Percentiles rank a stretch among this genome's conserved stretches.
Conservation (phyloP, 1,139 yeast genomes). For the Suhomyces bribrorum region DNA sequence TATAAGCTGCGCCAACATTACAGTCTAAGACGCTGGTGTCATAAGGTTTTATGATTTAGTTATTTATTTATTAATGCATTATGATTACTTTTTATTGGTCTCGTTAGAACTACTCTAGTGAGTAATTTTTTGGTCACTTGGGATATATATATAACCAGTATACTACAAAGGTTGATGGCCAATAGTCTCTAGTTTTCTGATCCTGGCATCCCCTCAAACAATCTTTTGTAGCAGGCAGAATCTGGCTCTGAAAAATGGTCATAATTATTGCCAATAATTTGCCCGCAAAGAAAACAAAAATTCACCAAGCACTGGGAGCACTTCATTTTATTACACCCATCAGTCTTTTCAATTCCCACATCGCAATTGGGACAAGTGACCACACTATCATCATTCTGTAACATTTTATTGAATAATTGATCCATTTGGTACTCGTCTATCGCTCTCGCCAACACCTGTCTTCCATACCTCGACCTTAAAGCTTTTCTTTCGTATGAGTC, state of each 20-base stretch:
- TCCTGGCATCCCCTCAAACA: slow-evolving; percentile 60
- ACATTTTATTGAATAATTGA: slow-evolving; percentile 45
- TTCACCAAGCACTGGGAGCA: slow-evolving; percentile 52
- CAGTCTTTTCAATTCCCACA: slow-evolving; percentile 55
- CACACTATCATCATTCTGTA: slow-evolving; percentile 42
- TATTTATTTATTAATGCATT: not conserved
- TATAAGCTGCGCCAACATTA: too few species aligned
- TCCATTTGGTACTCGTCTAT: slow-evolving; percentile 52
- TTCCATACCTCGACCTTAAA: slow-evolving; percentile 55
- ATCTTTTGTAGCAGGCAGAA: slow-evolving; percentile 50
- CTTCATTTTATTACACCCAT: slow-evolving; percentile 71
- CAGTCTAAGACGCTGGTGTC: too few species aligned
- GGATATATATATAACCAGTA: too few species aligned
- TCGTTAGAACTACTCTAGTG: too few species aligned
- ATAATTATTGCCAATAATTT: slow-evolving; percentile 40
- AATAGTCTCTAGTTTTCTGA: too few species aligned
- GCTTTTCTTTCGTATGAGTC: slow-evolving; percentile 33
- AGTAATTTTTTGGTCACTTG: too few species aligned
- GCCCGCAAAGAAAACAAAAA: slow-evolving; percentile 63
- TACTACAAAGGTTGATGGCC: too few species aligned
- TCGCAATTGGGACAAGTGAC: slow-evolving; percentile 58
- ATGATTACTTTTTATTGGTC: too few species aligned
- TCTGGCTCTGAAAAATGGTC: slow-evolving; percentile 48
- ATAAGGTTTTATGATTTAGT: not conserved
- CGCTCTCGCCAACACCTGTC: slow-evolving; percentile 40